A percentile compares a stretch with the other conserved stretches of the same genome.
These are phyloP conservation scores for Colletotrichum australisinense DNA, from an alignment of 2,329 filamentous ascomycete species.

Conservation along the genomic window DNA sequence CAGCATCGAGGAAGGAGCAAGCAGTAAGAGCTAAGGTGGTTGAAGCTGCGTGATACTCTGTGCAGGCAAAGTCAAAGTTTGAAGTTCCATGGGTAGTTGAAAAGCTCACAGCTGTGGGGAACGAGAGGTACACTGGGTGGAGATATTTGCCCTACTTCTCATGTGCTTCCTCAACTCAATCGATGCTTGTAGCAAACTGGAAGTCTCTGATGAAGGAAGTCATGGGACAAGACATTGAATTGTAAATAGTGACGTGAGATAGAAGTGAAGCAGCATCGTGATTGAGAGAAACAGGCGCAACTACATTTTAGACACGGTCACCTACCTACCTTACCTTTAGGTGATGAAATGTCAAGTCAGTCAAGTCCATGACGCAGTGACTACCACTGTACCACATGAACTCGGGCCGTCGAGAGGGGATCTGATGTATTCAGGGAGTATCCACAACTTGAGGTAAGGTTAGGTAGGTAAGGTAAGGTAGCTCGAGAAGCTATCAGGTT, in stretches of 20 bases:
- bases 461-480: too few species aligned
- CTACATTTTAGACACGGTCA: too few species aligned
- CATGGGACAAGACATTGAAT: too few species aligned
- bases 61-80: not conserved
- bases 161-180: not conserved
- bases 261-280: not conserved
- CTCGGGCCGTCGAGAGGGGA: not conserved
- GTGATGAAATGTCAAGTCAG: not conserved
- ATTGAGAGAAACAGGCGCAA: not conserved
- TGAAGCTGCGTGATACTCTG: not conserved
- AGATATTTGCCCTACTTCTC: not conserved
- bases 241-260: too few species aligned
- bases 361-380: not conserved
- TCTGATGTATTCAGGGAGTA: not conserved
- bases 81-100: not conserved
- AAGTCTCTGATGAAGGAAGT: not conserved
- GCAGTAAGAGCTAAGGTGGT: slow-evolving; percentile 22
- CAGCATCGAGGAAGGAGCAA: slow-evolving; percentile 4
- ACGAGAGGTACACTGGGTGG: not conserved
- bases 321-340: not conserved
- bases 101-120: not conserved
- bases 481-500: too few species aligned
- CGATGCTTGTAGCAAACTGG: not conserved
- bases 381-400: not conserved
- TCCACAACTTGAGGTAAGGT: too few species aligned